Percentiles rank a stretch among this genome's conserved stretches.
These are phyloP conservation scores for Pichia eremophila DNA, from an alignment of 805 yeast genomes.

Conservation along the genomic window DNA sequence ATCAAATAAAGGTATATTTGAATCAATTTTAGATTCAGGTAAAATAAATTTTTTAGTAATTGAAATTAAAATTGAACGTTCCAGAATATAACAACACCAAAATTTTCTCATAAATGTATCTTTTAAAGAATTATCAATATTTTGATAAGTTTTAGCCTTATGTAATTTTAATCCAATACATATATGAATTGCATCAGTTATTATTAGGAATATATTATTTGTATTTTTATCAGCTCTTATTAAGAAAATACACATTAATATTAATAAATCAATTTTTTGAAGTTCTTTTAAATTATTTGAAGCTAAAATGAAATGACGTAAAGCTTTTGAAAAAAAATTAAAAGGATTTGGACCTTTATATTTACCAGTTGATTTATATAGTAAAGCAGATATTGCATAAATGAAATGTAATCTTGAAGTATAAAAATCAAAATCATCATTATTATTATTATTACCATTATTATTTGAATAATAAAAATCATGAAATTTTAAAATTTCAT, in stretches of 20 bases:
- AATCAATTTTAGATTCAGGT: constrained; percentile 40
- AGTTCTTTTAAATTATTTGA: constrained; percentile 27
- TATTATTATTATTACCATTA: not conserved
- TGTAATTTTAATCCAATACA: constrained; percentile 32
- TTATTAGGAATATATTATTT: constrained; percentile 41
- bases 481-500: constrained; percentile 41
- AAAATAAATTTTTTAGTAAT: constrained; percentile 50
- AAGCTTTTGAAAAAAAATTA: constrained; percentile 49
- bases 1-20: constrained; percentile 41
- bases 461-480: constrained; percentile 30
- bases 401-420: constrained; percentile 51
- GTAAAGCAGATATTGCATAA: constrained; percentile 41
- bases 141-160: constrained; percentile 27
- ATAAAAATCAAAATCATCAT: constrained; percentile 36
- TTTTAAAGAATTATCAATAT: constrained; percentile 16
- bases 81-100: constrained; percentile 58
- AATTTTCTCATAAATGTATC: constrained; percentile 44
- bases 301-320: constrained; percentile 44
- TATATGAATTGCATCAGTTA: constrained; percentile 42
- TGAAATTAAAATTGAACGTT: constrained; percentile 52
- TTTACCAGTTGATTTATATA: constrained; percentile 47
- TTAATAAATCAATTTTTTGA: constrained; percentile 43
- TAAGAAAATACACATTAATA: constrained; percentile 44
- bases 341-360: constrained; percentile 47
- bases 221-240: constrained; percentile 57